Conservation (phyloP, 176 grass and related monocot species). For the Guadua angustifolia region DNA sequence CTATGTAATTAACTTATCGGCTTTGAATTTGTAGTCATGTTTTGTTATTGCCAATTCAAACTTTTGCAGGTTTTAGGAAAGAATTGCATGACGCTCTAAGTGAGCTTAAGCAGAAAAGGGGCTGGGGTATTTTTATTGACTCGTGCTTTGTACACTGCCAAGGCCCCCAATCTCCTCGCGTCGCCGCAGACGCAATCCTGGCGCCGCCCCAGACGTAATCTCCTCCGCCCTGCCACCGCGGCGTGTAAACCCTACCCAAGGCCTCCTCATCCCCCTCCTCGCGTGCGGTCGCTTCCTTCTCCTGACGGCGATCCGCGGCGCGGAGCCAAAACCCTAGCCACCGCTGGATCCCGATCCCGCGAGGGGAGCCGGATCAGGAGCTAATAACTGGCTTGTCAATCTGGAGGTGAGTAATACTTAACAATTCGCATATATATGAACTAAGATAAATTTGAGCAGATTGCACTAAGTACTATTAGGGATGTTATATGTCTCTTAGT, state of each 20-base stretch:
- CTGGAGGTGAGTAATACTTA: slow-evolving; percentile 68
- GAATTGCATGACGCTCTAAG: slow-evolving; percentile 47
- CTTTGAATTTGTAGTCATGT: not conserved
- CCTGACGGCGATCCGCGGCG: too few relatives aligned
- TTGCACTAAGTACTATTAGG: not conserved
- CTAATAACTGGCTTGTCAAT: slow-evolving; percentile 86
- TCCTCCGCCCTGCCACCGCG: too few relatives aligned
- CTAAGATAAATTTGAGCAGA: slow-evolving; percentile 22
- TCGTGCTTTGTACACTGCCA: slow-evolving; percentile 86
- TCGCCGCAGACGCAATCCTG: too few relatives aligned
- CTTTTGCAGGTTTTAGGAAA: slow-evolving; percentile 60
- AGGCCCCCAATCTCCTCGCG: too few relatives aligned
- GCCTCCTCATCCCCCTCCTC: too few relatives aligned
- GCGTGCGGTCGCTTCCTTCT: too few relatives aligned
- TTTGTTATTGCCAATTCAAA: not conserved
- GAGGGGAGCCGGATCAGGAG: slow-evolving; percentile 84
- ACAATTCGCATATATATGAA: not conserved
- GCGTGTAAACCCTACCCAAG: too few relatives aligned
- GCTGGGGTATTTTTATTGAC: slow-evolving; percentile 74
- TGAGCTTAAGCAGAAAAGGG: slow-evolving; percentile 54
- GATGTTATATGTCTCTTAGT: slow-evolving; percentile 11
- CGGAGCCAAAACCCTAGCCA: too few relatives aligned
- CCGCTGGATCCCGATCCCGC: too few relatives aligned
- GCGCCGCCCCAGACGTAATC: too few relatives aligned
- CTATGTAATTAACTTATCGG: not conserved